Evolutionary conservation across 768 basidiomycete species (phyloP), one percentile per base, ranked within the genome.

Genomic region (Imleria badia): DNA sequence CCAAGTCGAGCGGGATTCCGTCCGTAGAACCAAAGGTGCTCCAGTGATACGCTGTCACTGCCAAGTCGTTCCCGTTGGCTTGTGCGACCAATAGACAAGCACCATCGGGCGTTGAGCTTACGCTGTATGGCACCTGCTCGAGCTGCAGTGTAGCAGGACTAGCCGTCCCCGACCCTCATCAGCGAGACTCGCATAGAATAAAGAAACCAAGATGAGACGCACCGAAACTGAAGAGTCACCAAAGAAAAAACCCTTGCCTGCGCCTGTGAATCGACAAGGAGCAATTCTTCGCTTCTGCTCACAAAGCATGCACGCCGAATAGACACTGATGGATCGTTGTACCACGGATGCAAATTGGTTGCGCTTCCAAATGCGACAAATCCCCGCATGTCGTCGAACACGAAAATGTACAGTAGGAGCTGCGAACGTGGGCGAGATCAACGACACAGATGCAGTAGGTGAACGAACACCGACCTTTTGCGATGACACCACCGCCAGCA

Each of bases 171-270:
- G 9, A 20, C 6, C 1, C 2, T 7, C 13, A 5, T 64, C 13
- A 66, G 45, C 5, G 10, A 43, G 11, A 10, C 45, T 6, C 29
- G 33, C 39, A 23, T 31, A 13, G 5, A n/a, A 12, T 39, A 15
- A 10, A 46, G 9, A 23, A 35, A 20, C 23, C 12, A 44, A 26
- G 26, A 36, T 19, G 14, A 36, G 29, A 36, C 46, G 15, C 1
- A 48, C 52, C 52, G 46, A 43, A 54, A 54, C 45, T 81, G 79
- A 50, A 78, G 74, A 0, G 81, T 79, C 3, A 80, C 67, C 43
- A 83, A 58, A 1, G 84, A 85, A 56, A 76, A 84, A 17, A 85
- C 72, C 17, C 83, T 69, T 1, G 73, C 79, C 17, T 73, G 72
- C 1, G 69, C 67, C 3, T 53, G 58, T 0, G 73, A 72, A 54